Conservation (phyloP, 352 stramenopile species). For the Globisporangium abappressorium region DNA sequence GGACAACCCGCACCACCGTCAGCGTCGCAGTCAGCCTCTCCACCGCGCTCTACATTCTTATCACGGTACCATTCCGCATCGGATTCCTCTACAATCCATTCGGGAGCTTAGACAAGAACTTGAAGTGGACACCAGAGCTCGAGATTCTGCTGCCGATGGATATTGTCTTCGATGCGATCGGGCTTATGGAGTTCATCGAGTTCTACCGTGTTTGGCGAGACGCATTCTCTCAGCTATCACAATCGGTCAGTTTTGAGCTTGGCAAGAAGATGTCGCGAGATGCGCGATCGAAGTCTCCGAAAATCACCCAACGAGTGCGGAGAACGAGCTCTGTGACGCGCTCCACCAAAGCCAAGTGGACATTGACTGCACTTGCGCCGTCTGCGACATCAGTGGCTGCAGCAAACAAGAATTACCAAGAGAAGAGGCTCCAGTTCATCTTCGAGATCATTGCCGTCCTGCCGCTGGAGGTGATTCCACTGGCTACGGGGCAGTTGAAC, state of each 20-base stretch:
- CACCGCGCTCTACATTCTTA: slow-evolving; percentile 43
- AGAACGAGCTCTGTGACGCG: slow-evolving; percentile 18
- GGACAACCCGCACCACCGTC: slow-evolving; percentile 40
- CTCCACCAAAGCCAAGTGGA: slow-evolving; percentile 42
- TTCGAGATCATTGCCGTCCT: slow-evolving; percentile 52
- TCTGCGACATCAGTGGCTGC: slow-evolving; percentile 15
- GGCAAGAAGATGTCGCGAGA: slow-evolving; percentile 49
- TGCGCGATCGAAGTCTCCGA: slow-evolving; percentile 24
- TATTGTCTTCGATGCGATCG: slow-evolving; percentile 38
- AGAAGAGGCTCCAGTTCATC: slow-evolving; percentile 36
- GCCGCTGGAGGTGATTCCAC: slow-evolving; percentile 49
- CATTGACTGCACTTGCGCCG: slow-evolving; percentile 36
- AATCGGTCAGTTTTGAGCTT: slow-evolving; percentile 40
- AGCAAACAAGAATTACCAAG: slow-evolving; percentile 19
- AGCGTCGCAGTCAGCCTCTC: slow-evolving; percentile 24
- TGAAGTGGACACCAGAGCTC: slow-evolving; percentile 41
- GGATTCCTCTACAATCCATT: slow-evolving; percentile 71
- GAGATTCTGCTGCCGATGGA: slow-evolving; percentile 39
- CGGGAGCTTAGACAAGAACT: not conserved
- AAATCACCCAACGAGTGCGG: slow-evolving; percentile 30
- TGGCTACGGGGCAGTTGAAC: slow-evolving; percentile 40
- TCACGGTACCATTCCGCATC: slow-evolving; percentile 60
- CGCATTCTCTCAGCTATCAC: slow-evolving; percentile 34
- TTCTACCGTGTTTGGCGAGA: slow-evolving; percentile 42
- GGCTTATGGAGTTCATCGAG: slow-evolving; percentile 36